Evolutionary conservation across 169 alveolate genomes (phyloP).

Genomic region (Cryptosporidium andersoni): DNA sequence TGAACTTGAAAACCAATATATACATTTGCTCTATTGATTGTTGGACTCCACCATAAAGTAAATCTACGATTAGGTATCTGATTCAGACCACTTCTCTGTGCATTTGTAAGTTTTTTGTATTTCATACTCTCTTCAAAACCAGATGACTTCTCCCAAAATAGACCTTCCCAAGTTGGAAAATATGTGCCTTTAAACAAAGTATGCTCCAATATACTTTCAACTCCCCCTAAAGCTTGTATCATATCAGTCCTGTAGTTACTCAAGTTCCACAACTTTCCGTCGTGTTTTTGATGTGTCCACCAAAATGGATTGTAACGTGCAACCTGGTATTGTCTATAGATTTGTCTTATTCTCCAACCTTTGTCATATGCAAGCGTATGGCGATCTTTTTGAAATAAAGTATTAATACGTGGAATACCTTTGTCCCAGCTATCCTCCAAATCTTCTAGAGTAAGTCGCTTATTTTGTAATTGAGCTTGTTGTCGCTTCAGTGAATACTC

Average conservation of each 20-base stretch:
- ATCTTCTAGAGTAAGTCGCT: constrained; percentile 98
- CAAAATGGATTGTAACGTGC: constrained; percentile 98
- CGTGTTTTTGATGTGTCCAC: constrained; percentile 99
- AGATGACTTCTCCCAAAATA: constrained; percentile 99
- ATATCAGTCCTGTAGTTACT: constrained; percentile 99
- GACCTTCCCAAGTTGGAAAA: constrained; percentile 99
- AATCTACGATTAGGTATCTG: constrained; percentile 99
- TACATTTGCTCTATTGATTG: constrained; percentile 99
- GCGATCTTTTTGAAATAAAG: constrained; percentile 99
- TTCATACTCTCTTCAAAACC: constrained; percentile 99
- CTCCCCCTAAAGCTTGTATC: constrained; percentile 99
- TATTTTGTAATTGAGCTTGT: constrained; percentile 98
- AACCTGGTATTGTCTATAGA: constrained; percentile 96
- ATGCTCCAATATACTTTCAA: constrained; percentile 99
- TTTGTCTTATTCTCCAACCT: constrained; percentile 99
- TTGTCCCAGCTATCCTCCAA: constrained; percentile 99
- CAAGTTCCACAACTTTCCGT: constrained; percentile 99
- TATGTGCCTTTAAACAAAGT: constrained; percentile 99
- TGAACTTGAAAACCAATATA: constrained; percentile 99
- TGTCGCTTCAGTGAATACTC: constrained; percentile 99
- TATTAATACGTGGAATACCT: constrained; percentile 99
- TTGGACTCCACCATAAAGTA: constrained; percentile 99
- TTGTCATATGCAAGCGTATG: constrained; percentile 99
- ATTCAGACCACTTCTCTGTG: constrained; percentile 99
- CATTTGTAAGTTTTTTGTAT: constrained; percentile 99